These are phyloP conservation scores for Curvularia sp. DNA, from an alignment of 2,329 filamentous ascomycete species.

Conservation along the genomic window DNA sequence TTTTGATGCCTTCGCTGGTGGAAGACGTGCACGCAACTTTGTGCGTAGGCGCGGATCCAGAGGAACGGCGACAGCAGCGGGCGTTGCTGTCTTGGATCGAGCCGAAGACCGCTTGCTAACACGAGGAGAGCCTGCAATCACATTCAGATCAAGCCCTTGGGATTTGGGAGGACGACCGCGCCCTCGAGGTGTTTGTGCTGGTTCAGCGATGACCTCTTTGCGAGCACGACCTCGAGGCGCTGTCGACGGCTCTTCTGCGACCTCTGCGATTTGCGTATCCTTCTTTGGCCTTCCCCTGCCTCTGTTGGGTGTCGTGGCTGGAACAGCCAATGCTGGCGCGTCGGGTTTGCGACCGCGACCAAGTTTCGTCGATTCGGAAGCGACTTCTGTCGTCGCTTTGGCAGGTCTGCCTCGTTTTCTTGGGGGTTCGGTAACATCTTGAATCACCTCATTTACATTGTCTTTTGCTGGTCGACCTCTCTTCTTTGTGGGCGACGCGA, in stretches of 20 bases:
- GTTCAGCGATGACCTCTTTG: conserved; percentile 11
- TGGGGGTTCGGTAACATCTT: conserved; percentile 15
- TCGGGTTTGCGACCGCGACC: conserved; percentile 25
- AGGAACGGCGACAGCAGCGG: conserved; percentile 18
- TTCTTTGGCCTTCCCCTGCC: conserved; percentile 18
- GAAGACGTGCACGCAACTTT: conserved; percentile 28
- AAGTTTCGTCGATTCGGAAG: conserved; percentile 20
- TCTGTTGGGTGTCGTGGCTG: conserved; percentile 18
- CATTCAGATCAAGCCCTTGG: conserved; percentile 20
- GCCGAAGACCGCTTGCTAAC: conserved; percentile 29
- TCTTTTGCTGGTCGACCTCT: conserved; percentile 29
- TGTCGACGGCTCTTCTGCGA: background rate
- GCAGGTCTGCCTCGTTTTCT: conserved; percentile 35
- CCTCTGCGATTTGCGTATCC: background rate
- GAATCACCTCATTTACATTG: conserved; percentile 2
- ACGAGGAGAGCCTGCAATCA: conserved; percentile 31
- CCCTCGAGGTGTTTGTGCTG: conserved; percentile 14
- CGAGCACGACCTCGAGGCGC: conserved; percentile 18
- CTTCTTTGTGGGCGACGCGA: conserved; percentile 24
- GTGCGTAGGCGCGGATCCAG: conserved; percentile 32
- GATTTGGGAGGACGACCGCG: conserved; percentile 26
- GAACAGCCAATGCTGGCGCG: conserved; percentile 10
- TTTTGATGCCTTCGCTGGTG: conserved; percentile 20
- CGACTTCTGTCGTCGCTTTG: conserved; percentile 18
- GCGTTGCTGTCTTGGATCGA: conserved; percentile 15